Conservation (phyloP, 805 yeast species). For the Wickerhamiella spandovensis region DNA sequence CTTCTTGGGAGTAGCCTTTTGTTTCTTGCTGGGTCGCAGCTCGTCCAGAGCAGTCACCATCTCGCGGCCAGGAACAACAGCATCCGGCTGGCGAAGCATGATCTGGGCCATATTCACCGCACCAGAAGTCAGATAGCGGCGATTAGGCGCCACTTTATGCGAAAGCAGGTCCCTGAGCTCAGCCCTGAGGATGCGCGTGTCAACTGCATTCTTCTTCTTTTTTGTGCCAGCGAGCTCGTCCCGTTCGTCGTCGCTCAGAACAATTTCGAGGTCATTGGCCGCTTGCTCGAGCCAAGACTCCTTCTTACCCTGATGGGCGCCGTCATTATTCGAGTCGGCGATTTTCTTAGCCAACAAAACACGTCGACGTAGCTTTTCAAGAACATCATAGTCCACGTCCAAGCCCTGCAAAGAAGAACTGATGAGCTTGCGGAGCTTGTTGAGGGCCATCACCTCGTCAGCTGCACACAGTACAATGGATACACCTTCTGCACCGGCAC, state of each 20-base stretch:
- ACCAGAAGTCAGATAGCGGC: slow-evolving; percentile 24
- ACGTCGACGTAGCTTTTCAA: slow-evolving; percentile 58
- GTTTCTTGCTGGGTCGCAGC: slow-evolving; percentile 6
- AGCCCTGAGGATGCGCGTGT: slow-evolving; percentile 11
- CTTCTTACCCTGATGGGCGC: slow-evolving; percentile 36
- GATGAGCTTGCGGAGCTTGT: slow-evolving; percentile 50
- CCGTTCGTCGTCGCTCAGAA: slow-evolving; percentile 56
- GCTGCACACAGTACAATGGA: slow-evolving; percentile 88
- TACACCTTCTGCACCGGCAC: slow-evolving; percentile 91
- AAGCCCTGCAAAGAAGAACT: slow-evolving; percentile 44
- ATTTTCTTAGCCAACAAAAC: slow-evolving; percentile 55
- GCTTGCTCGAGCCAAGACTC: slow-evolving; percentile 77
- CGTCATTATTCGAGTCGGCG: slow-evolving; percentile 56
- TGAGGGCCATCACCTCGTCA: slow-evolving; percentile 82
- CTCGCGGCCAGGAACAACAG: slow-evolving; percentile 14
- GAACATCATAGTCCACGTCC: slow-evolving; percentile 63
- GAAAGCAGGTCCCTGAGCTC: slow-evolving; percentile 18
- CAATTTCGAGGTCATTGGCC: slow-evolving; percentile 86
- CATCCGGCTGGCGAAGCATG: slow-evolving; percentile 13
- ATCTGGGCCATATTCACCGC: slow-evolving; percentile 23
- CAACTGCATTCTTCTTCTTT: slow-evolving; percentile 26
- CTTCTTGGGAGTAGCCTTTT: background rate
- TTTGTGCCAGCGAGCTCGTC: slow-evolving; percentile 19
- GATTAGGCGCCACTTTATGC: slow-evolving; percentile 18
- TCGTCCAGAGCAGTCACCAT: slow-evolving; percentile 15